A percentile compares a stretch with the other conserved stretches of the same genome.
Evolutionary conservation across 2,329 filamentous ascomycete genomes (phyloP).

Genomic region (Chlorencoelia australis): DNA sequence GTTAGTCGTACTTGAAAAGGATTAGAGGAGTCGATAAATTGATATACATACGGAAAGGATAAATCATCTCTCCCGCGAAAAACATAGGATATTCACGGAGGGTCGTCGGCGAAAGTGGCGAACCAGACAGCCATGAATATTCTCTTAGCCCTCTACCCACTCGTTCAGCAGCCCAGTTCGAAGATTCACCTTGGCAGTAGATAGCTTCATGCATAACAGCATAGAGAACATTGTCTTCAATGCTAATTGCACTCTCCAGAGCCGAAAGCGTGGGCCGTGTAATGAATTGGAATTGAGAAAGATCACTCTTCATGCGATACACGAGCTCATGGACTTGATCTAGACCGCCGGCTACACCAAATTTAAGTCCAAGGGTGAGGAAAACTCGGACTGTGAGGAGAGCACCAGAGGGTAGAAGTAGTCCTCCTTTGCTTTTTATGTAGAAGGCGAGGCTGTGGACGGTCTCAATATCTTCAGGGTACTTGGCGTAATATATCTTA

Average conservation of each 20-base stretch:
- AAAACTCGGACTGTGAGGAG: constrained; percentile 63
- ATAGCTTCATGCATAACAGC: constrained; percentile 79
- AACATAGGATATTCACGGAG: constrained; percentile 46
- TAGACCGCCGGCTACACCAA: constrained; percentile 71
- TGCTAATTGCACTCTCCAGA: constrained; percentile 46
- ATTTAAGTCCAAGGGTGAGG: constrained; percentile 64
- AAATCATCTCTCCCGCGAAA: constrained; percentile 93
- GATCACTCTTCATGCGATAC: constrained; percentile 58
- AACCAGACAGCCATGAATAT: constrained; percentile 33
- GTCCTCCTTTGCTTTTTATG: constrained; percentile 47
- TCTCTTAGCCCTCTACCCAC: constrained; percentile 11
- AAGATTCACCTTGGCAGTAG: constrained; percentile 62
- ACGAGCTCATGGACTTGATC: constrained; percentile 67
- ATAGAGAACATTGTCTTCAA: constrained; percentile 70
- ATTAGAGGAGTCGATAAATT: too few relatives aligned
- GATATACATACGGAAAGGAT: too few relatives aligned
- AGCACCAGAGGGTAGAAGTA: constrained; percentile 63
- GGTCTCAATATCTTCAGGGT: constrained; percentile 62
- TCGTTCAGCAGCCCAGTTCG: constrained; percentile 66
- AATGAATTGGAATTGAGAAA: constrained; percentile 67
- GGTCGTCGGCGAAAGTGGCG: constrained; percentile 23
- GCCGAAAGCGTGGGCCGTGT: constrained; percentile 59
- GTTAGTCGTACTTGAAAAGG: too few relatives aligned
- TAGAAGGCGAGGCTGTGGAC: constrained; percentile 38
- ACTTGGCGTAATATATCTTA: constrained; percentile 67